phyloP scores from a whole-genome alignment of 352 stramenopile species.

The Phytophthora niederhauseri region DNA sequence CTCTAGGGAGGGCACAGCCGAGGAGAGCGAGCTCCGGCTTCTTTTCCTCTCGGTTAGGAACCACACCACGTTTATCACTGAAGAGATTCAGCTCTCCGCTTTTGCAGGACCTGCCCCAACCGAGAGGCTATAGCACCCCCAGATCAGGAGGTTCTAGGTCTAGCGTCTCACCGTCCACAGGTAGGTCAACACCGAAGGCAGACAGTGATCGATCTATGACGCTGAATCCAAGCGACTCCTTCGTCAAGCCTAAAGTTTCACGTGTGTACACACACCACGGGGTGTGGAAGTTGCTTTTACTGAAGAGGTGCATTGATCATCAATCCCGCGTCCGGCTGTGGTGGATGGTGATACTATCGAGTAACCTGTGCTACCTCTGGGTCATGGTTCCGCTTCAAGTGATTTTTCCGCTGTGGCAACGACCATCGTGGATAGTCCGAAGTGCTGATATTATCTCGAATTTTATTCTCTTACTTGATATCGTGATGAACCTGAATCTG shows the following conservation, averaged over 20 bases:
- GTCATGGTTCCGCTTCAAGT: conserved; percentile 48
- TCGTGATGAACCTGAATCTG: conserved; percentile 3
- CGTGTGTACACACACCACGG: conserved; percentile 47
- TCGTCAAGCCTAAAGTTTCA: neutral
- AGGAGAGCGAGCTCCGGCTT: conserved; percentile 27
- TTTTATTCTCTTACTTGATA: neutral
- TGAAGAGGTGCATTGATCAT: conserved; percentile 39
- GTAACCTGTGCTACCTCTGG: conserved; percentile 48
- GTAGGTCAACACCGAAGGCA: no score
- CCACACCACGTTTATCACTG: no score
- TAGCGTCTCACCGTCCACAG: no score
- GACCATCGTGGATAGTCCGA: conserved; percentile 24
- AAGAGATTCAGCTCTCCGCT: no score
- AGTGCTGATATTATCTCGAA: neutral
- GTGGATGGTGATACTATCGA: conserved; percentile 43
- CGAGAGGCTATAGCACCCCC: no score
- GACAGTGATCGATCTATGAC: no score
- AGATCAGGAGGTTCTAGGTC: no score
- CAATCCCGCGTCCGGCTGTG: conserved; percentile 44
- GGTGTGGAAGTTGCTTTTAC: neutral
- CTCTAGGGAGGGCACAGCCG: neutral
- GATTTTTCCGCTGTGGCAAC: conserved; percentile 43
- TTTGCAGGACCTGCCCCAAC: no score
- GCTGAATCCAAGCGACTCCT: no score
- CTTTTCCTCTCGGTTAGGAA: no score